A percentile compares a stretch with the other conserved stretches of the same genome.
Conservation (phyloP, 352 stramenopile genomes). For the Pythium utonaiense region DNA sequence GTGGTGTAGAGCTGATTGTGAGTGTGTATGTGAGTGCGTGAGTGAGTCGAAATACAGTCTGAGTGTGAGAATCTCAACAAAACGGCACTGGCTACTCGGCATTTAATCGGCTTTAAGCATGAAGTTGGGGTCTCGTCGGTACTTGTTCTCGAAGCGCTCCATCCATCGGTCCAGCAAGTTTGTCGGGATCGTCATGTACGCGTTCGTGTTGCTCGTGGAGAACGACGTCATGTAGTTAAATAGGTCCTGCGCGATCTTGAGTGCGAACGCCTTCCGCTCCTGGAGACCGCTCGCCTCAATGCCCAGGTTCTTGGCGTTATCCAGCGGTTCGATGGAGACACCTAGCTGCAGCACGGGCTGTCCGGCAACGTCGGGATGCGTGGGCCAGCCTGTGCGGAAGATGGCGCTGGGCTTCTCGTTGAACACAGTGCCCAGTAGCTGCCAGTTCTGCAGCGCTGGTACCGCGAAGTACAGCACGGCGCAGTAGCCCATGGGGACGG, state of each 20-base stretch:
- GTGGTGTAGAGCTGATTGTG: not conserved
- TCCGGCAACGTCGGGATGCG: constrained; percentile 33
- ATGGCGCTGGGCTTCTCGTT: constrained; percentile 40
- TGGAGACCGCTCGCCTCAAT: constrained; percentile 35
- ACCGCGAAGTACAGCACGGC: constrained; percentile 44
- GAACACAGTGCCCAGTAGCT: constrained; percentile 37
- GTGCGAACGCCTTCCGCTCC: constrained; percentile 57
- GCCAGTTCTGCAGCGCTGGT: constrained; percentile 40
- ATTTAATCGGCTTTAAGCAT: constrained; percentile 58
- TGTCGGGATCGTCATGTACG: constrained; percentile 71
- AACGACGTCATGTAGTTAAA: constrained; percentile 86
- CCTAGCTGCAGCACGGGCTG: constrained; percentile 39
- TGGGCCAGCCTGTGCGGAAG: constrained; percentile 42
- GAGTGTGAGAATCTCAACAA: not conserved
- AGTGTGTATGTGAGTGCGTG: not conserved
- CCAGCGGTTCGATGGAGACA: constrained; percentile 38
- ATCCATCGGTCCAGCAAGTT: constrained; percentile 87
- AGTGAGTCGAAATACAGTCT: not conserved
- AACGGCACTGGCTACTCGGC: not conserved
- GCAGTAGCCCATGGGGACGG: constrained; percentile 32
- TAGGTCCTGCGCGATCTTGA: constrained; percentile 85
- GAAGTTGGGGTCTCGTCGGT: constrained; percentile 80
- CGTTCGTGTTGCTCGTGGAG: constrained; percentile 39
- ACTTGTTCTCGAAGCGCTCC: constrained; percentile 75
- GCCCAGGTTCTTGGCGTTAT: constrained; percentile 43